phyloP scores from a whole-genome alignment of 1,139 yeast species.

The Saccharomyces hybrid region DNA sequence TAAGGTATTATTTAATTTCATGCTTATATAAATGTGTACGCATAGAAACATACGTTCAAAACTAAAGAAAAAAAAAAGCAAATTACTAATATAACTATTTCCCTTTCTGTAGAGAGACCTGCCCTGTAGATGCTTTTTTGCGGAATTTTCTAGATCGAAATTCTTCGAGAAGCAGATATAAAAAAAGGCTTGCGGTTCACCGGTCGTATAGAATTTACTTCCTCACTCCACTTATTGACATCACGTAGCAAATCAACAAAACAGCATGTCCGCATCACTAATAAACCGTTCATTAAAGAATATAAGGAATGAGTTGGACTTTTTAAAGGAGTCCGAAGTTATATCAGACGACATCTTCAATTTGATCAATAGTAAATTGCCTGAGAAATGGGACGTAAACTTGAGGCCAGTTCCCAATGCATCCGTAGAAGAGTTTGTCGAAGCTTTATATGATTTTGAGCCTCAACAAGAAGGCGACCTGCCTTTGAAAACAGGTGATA shows the following conservation, averaged over 20 bases:
- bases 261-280: background rate
- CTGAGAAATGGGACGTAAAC: conserved; percentile 44
- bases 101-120: background rate
- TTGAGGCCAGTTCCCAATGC: background rate
- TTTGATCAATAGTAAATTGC: conserved; percentile 47
- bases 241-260: background rate
- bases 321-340: conserved; percentile 67
- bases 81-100: background rate
- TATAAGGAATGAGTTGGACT: conserved; percentile 73
- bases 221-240: background rate
- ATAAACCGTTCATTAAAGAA: conserved; percentile 67
- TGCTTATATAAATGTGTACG: background rate
- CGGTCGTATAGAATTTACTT: background rate
- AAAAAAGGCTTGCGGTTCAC: conserved; percentile 42
- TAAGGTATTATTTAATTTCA: background rate
- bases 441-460: conserved; percentile 59
- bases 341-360: conserved; percentile 52
- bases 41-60: background rate
- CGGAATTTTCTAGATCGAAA: conserved; percentile 5
- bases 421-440: conserved; percentile 35
- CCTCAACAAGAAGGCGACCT: conserved; percentile 66
- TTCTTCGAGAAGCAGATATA: background rate
- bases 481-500: conserved; percentile 52
- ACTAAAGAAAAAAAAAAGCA: background rate
- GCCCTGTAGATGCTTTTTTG: background rate